Evolutionary conservation across 306 rosid genomes (phyloP), one percentile per base, ranked within the genome.

Genomic region (Gleditsia sinensis): DNA sequence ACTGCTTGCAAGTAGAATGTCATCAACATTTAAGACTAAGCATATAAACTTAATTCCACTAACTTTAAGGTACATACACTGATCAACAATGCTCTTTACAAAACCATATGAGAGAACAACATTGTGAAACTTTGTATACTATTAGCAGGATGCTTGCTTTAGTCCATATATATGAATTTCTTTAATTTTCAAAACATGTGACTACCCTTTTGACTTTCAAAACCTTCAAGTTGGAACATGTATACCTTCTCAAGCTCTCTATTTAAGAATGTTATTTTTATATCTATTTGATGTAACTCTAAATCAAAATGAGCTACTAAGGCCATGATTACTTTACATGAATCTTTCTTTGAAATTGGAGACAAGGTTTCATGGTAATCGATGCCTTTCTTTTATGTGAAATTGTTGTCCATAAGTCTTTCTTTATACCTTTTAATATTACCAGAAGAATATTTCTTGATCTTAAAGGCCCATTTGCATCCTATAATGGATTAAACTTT

Each of bases 301-400:
- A 56, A 8, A 14, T 56, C 39, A 10, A 25, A 27, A 25, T 56
- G 8, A 56, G 63, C 33, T 25, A 55, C 16, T 7, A 55, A 11
- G 4, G 61, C 32, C 61, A 23, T 55, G 6, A 65, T 43, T 42
- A 43, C 14, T 13, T 37, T 42, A 25, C 14, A 25, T 24, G 23
- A 65, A 40, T 65, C 39, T 5, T 65, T 65, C 37, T 65, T 55
- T 1, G 61, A 55, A 21, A 55, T 5, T 24, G 0, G 34, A 55
- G 34, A 55, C 2, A 55, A 54, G 70, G 70, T 12, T 40, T 64
- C 53, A 64, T 64, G 17, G n/a, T 40, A n/a, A n/a, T n/a, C n/a
- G n/a, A n/a, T n/a, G n/a, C n/a, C n/a, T n/a, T n/a, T n/a, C n/a
- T n/a, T n/a, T n/a, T n/a, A n/a, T n/a, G n/a, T n/a, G n/a, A n/a